phyloP scores from a whole-genome alignment of 441 rosid species.

The Viola pubescens region DNA sequence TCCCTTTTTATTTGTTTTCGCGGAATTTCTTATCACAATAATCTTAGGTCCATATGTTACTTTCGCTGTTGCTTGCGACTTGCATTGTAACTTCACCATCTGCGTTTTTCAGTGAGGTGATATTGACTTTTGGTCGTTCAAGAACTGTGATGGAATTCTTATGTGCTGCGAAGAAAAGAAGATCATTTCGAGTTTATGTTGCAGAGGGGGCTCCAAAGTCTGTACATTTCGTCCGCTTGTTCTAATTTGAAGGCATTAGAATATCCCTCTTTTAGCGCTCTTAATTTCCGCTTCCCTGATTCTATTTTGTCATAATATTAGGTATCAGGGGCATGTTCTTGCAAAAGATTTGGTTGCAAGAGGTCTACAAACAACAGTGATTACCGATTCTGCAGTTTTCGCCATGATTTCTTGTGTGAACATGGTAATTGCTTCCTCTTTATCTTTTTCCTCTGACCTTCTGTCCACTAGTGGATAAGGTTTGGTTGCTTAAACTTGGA shows the following conservation, averaged over 20 bases:
- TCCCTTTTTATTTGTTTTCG: too few relatives aligned
- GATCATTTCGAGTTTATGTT: conserved; percentile 88
- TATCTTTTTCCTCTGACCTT: not conserved
- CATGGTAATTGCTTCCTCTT: conserved; percentile 35
- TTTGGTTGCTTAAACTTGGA: conserved; percentile 10
- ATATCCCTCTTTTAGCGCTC: not conserved
- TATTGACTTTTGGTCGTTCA: conserved; percentile 90
- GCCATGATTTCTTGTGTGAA: conserved; percentile 85
- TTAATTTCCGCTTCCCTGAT: not conserved
- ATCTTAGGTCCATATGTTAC: not conserved
- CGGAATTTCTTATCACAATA: not conserved
- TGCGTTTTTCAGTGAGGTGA: conserved; percentile 70
- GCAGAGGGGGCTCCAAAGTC: conserved; percentile 99
- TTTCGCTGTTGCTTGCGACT: not conserved
- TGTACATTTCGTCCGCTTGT: conserved; percentile 15
- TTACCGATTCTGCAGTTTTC: conserved; percentile 78
- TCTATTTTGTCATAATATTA: conserved; percentile 6
- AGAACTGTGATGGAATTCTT: conserved; percentile 91
- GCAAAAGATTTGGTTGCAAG: conserved; percentile 70
- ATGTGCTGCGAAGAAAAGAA: conserved; percentile 89
- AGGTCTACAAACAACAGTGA: conserved; percentile 71
- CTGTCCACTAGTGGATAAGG: not conserved
- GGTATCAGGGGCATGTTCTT: conserved; percentile 60
- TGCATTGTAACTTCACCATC: conserved; percentile 11
- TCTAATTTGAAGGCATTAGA: not conserved